Conservation (phyloP, 148 eudicot species). For the Polygonum aviculare region DNA sequence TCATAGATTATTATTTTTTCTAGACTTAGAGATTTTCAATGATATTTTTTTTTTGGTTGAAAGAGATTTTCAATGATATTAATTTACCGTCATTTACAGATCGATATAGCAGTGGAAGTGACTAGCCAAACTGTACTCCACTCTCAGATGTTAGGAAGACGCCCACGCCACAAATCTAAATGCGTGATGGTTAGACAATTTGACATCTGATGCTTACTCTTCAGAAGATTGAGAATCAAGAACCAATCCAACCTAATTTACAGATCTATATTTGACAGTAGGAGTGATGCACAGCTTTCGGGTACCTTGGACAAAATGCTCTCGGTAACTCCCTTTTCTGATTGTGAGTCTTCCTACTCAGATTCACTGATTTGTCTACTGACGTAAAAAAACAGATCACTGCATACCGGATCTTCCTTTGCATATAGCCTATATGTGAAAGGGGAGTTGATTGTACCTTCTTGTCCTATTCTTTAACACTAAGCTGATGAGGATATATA, state of each 20-base stretch:
- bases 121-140: constrained; percentile 24
- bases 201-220: not conserved
- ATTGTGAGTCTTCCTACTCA: not conserved
- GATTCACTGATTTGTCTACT: constrained; percentile 9
- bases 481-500: constrained; percentile 5
- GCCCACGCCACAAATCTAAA: not conserved
- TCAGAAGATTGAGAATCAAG: not conserved
- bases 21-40: not conserved
- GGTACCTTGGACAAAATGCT: constrained; percentile 4
- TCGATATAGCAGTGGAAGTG: constrained; percentile 81
- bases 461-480: not conserved
- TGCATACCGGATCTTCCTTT: constrained; percentile 7
- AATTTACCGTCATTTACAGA: constrained; percentile 36
- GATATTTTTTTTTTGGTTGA: too few species aligned
- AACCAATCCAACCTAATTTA: constrained; percentile 2
- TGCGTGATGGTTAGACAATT: not conserved
- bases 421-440: constrained; percentile 10
- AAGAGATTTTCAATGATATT: not conserved
- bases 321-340: not conserved
- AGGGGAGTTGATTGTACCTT: constrained; percentile 10
- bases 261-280: constrained; percentile 7
- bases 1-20: not conserved
- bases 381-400: constrained; percentile 6
- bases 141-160: not conserved
- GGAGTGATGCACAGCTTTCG: constrained; percentile 2